Evolutionary conservation across 2,329 filamentous ascomycete species (phyloP).

Genomic region (Dendrostoma leiphaemia): DNA sequence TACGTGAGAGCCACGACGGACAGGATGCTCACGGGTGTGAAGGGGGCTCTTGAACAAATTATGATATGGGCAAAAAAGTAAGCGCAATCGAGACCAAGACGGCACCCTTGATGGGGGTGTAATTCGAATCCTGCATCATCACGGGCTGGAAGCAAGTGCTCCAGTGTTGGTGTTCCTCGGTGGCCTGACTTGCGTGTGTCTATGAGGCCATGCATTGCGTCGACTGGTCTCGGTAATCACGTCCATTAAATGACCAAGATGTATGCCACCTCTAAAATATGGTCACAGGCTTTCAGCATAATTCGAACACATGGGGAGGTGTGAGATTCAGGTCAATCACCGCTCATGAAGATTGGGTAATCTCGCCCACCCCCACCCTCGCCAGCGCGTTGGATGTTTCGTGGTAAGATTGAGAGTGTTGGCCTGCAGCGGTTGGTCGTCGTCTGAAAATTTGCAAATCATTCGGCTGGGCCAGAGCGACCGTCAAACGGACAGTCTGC

Average conservation of each 20-base stretch:
- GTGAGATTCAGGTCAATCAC: too few species aligned
- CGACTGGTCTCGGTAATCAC: background rate
- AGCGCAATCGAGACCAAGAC: background rate
- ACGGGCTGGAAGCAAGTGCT: background rate
- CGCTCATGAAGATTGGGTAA: too few species aligned
- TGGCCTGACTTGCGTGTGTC: too few species aligned
- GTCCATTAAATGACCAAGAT: too few species aligned
- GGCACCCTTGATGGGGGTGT: background rate
- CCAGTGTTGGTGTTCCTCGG: too few species aligned
- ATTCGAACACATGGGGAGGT: too few species aligned
- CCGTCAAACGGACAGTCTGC: background rate
- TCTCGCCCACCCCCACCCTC: too few species aligned
- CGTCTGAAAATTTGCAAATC: background rate
- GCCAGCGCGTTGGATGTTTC: too few species aligned
- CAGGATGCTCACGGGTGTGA: background rate
- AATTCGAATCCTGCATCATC: background rate
- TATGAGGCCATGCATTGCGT: background rate
- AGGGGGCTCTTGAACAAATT: background rate
- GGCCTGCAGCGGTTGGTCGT: too few species aligned
- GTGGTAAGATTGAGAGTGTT: too few species aligned
- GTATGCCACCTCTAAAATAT: too few species aligned
- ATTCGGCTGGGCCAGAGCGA: background rate
- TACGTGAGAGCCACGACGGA: constrained; percentile 8
- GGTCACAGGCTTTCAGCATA: too few species aligned
- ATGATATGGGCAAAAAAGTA: background rate